Conservation (phyloP, 108 stramenopile species). For the Skeletonema menzelii region DNA sequence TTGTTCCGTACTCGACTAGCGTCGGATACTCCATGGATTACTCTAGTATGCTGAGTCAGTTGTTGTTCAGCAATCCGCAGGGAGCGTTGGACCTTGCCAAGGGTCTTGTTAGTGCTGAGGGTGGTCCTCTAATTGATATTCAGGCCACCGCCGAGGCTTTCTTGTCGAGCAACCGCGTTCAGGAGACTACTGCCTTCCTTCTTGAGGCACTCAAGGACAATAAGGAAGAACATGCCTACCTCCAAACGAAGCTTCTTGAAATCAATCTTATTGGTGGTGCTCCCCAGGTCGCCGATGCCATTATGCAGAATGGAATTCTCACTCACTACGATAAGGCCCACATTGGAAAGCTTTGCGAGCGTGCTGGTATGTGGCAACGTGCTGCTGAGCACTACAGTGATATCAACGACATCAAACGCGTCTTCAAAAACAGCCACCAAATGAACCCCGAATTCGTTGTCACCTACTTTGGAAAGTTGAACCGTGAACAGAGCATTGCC, state of each 20-base stretch:
- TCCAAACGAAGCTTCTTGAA: constrained; percentile 99
- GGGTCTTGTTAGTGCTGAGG: constrained; percentile 92
- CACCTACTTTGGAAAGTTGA: constrained; percentile 95
- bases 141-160: constrained; percentile 98
- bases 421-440: constrained; percentile 94
- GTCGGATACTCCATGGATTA: constrained; percentile 98
- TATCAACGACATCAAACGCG: constrained; percentile 98
- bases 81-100: constrained; percentile 98
- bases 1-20: constrained; percentile 95
- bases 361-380: constrained; percentile 98
- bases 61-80: constrained; percentile 96
- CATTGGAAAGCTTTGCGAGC: constrained; percentile 98
- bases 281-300: constrained; percentile 99
- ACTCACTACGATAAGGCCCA: constrained; percentile 97
- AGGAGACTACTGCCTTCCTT: constrained; percentile 98
- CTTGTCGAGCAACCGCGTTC: constrained; percentile 93
- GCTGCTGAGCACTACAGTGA: constrained; percentile 99
- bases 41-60: constrained; percentile 95
- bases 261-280: constrained; percentile 99
- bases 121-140: constrained; percentile 94
- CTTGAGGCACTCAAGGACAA: constrained; percentile 99
- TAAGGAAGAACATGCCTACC: constrained; percentile 97
- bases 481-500: constrained; percentile 91
- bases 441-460: constrained; percentile 98
- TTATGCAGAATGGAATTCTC: constrained; percentile 98